Evolutionary conservation across 1,284 basidiomycete species (phyloP), one percentile per base, ranked within the genome.

Genomic region (Cutaneotrichosporon cutaneum): DNA sequence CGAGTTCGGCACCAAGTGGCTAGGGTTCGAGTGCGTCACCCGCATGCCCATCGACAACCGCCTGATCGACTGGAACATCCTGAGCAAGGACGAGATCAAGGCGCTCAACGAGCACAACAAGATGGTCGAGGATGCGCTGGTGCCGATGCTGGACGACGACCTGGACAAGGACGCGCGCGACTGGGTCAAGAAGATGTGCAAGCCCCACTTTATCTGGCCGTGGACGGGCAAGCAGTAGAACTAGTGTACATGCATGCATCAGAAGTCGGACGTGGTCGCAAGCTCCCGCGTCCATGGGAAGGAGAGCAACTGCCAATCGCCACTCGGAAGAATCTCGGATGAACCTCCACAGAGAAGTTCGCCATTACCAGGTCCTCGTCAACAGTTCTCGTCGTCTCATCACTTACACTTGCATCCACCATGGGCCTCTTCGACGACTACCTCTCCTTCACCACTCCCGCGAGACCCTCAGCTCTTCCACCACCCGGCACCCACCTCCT

Each of bases 81-180:
- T 98, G 66, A 87, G 87, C 13, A 89, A 88, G 72, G 88, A 89
- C 61, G 94, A 99, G 82, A 88, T 88, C 71, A 80, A 85, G 62
- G 97, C 94, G 94, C 74, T 99, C 59, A 94, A 93, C 83, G 87
- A 87, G 33, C 94, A 99, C 77, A 96, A 99, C 77, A 86, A 86
- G 73, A 84, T 82, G 61, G 95, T 88, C 70, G 82, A 85, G 54
- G 85, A 87, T 45, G 85, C 85, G 68, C 82, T 98, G 22, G 82
- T 86, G 64, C 90, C 90, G 0, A 81, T 86, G 62, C 80, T 97
- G 44, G 66, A 72, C 36, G 68, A 73, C 58, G 68, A 73, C 56
- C 59, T 68, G 7, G 79, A 79, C 70, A 65, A 64, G 30, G 69
- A 72, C 30, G 74, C 70, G 14, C 68, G 74, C 30, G 74, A 79